phyloP scores from a whole-genome alignment of 192 early-diverging fungal species.

The Rhizophagus clarus region DNA sequence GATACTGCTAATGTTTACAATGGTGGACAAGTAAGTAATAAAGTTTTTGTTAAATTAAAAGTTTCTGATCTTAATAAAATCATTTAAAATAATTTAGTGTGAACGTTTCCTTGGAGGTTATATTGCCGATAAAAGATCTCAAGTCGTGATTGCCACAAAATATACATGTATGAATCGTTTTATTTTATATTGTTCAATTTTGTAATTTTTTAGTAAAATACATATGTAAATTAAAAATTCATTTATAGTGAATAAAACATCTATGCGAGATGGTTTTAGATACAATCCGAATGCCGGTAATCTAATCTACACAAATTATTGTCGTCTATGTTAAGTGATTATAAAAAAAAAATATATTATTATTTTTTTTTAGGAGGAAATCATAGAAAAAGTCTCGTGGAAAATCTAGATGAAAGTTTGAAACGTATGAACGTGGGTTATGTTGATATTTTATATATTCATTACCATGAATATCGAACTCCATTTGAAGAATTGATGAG shows the following conservation, averaged over 20 bases:
- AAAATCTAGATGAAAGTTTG: slow-evolving; percentile 47
- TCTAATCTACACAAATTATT: too few relatives aligned
- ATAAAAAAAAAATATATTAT: background rate
- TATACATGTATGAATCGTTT: slow-evolving; percentile 17
- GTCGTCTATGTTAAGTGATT: too few relatives aligned
- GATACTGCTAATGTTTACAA: background rate
- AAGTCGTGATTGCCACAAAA: slow-evolving; percentile 56
- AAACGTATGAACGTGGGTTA: slow-evolving; percentile 39
- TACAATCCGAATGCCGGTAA: background rate
- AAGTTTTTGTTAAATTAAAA: background rate
- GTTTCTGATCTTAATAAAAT: background rate
- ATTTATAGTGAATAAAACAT: background rate
- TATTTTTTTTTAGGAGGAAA: slow-evolving; percentile 27
- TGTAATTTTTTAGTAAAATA: background rate
- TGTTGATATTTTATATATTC: slow-evolving; percentile 35
- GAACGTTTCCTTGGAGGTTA: slow-evolving; percentile 51
- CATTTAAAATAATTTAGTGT: slow-evolving; percentile 9
- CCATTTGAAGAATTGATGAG: slow-evolving; percentile 63
- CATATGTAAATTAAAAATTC: background rate
- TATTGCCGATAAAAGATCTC: slow-evolving; percentile 44
- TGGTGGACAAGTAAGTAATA: background rate
- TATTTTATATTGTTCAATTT: background rate
- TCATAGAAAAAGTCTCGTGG: slow-evolving; percentile 33
- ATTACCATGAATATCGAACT: slow-evolving; percentile 36
- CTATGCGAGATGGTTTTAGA: too few relatives aligned